Evolutionary conservation across 495 filamentous ascomycete species (phyloP).

Genomic region (Xylaria sp.): DNA sequence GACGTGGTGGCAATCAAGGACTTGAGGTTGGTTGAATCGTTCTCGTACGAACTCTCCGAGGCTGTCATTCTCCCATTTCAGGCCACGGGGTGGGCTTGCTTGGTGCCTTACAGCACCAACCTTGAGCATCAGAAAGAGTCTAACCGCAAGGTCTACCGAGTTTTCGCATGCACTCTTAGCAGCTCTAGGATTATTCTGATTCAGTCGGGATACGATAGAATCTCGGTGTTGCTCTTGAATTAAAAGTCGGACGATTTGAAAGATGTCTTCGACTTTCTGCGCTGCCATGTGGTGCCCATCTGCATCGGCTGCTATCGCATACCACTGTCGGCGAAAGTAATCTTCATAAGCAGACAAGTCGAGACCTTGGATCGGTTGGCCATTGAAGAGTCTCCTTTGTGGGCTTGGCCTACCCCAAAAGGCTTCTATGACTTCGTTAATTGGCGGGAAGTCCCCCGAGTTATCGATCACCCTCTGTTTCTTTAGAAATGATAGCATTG

Average conservation of each 20-base stretch:
- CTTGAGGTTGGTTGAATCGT: constrained; percentile 16
- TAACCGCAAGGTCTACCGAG: constrained; percentile 30
- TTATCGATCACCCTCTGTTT: neutral
- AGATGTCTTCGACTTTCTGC: constrained; percentile 19
- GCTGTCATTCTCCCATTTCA: constrained; percentile 17
- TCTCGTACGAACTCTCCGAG: constrained; percentile 24
- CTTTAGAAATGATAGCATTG: neutral
- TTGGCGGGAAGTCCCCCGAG: neutral
- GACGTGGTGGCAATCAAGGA: constrained; percentile 29
- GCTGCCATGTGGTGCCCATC: constrained; percentile 27
- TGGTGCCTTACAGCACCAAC: constrained; percentile 32
- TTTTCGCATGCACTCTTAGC: constrained; percentile 24
- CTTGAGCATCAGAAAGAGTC: constrained; percentile 33
- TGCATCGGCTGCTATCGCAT: constrained; percentile 27
- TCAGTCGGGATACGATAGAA: constrained; percentile 14
- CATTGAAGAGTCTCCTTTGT: constrained; percentile 27
- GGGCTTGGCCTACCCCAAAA: neutral
- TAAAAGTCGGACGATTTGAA: neutral
- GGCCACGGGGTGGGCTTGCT: constrained; percentile 10
- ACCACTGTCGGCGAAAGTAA: constrained; percentile 30
- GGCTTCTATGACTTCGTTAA: neutral
- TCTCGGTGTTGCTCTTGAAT: neutral
- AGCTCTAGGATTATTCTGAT: neutral
- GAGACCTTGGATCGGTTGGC: constrained; percentile 20
- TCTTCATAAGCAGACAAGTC: constrained; percentile 23